Base-by-base conservation (phyloP, 2,329 filamentous ascomycete species). In the Sarocladium oryzae region DNA sequence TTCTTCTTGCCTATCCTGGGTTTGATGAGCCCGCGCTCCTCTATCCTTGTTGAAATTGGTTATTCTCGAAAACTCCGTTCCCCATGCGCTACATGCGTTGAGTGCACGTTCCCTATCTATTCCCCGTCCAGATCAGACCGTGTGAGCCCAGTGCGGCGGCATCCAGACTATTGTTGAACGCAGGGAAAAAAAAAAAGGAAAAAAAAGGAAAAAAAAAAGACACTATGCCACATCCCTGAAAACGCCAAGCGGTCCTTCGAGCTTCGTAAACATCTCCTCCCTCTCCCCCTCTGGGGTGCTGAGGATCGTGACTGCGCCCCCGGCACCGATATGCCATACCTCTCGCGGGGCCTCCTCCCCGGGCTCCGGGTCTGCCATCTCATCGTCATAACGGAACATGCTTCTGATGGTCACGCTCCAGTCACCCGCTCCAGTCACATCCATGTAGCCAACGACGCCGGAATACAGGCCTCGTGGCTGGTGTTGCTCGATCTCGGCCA, bases 361-460 rank as follows among this genome's bases (percentile, higher is more conserved):
- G 21, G n/a, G 21, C n/a, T 46, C 18, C 35, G 46, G 33, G 20
- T 24, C 26, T 8, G 43, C 35, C 35, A 37, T 41, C 38, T 50
- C 50, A 36, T 54, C 45, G 23, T 46, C 52, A 16, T 43, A 52
- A 6, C 67, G 63, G 46, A 84, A 80, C 20, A 82, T 79, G 7
- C 79, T 85, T n/a, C 86, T 71, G 54, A 89, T 89, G 13, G 85
- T 72, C 15, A 89, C 86, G 15, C 78, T 84, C 64, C 86, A 88
- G 62, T 86, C 84, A 1, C 84, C 84, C 15, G 76, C 79, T 1
- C 86, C 86, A 4, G 84, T 80, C 4, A 87, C 77, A 58, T 87
- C 84, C 54, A 88, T 71, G 61, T 86, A 88, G 0, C 85, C 85
- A 51, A 88, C 70, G 0, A 85, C 80, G 6, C 85, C 84, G 11